Evolutionary conservation across 2,329 filamentous ascomycete species (phyloP).

Genomic region (Pyrenochaeta sp.): DNA sequence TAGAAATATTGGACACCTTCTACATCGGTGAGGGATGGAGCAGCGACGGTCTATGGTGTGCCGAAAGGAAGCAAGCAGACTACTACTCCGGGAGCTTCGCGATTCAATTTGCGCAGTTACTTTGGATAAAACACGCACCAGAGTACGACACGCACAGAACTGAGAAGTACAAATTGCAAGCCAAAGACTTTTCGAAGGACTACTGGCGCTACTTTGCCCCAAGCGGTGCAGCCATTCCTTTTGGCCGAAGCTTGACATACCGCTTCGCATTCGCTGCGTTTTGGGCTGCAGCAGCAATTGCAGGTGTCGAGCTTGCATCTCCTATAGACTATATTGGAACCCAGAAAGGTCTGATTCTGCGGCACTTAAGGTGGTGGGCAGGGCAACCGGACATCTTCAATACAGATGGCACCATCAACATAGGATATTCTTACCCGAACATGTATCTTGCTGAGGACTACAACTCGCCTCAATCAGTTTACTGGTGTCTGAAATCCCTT

Average conservation of each 20-base stretch:
- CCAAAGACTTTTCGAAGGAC: constrained; percentile 47
- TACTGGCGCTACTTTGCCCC: constrained; percentile 58
- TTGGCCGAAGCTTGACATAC: constrained; percentile 58
- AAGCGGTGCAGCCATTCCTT: constrained; percentile 56
- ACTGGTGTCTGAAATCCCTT: constrained; percentile 60
- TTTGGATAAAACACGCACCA: constrained; percentile 51
- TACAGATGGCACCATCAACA: constrained; percentile 55
- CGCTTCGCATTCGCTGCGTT: constrained; percentile 57
- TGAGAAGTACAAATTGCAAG: constrained; percentile 46
- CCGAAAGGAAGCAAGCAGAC: constrained; percentile 51
- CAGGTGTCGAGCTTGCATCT: constrained; percentile 44
- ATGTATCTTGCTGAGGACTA: constrained; percentile 62
- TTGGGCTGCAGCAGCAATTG: constrained; percentile 52
- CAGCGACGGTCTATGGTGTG: constrained; percentile 53
- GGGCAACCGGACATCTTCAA: constrained; percentile 52
- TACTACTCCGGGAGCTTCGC: constrained; percentile 62
- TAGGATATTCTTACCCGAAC: constrained; percentile 54
- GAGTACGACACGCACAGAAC: constrained; percentile 49
- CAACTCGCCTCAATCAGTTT: constrained; percentile 61
- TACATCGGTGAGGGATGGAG: constrained; percentile 56
- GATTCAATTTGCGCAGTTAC: constrained; percentile 57
- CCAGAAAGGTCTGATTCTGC: constrained; percentile 55
- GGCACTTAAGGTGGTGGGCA: constrained; percentile 58
- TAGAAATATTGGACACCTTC: constrained; percentile 52
- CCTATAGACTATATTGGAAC: constrained; percentile 44